Evolutionary conservation across 1,284 basidiomycete genomes (phyloP), one percentile per base, ranked within the genome.

Genomic region (Puccinia horiana): DNA sequence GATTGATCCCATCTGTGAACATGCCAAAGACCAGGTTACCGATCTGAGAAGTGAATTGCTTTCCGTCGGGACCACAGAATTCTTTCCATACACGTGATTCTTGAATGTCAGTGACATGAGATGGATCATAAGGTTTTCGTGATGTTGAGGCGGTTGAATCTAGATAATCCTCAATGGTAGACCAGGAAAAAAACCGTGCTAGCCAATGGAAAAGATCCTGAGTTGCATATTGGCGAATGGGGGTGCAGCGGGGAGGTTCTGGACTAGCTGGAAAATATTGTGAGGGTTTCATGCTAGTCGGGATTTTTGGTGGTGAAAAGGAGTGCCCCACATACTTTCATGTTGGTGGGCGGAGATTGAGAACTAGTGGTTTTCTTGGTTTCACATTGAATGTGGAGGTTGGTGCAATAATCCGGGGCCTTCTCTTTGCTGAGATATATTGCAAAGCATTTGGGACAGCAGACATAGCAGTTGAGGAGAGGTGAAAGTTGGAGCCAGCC

Each of bases 181-280:
- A 67, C 20, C 29, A 49, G 12, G 67, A 72, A 20, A 80, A 58
- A 6, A 80, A 44, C 20, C 67, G 35, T 26, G 65, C 65, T 35
- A 80, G 47, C 77, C 65, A 80, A 49, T 80, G 35, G 23, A 26
- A 80, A n/a, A 80, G 37, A 37, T 49, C 56, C 61, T 80, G 77
- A n/a, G n/a, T n/a, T n/a, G n/a, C n/a, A 52, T n/a, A 69, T 47
- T 37, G 42, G 37, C 49, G 69, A 40, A 20, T 44, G 11, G 35
- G 20, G 35, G 69, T 29, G 42, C 61, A 42, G 26, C 58, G 12
- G n/a, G n/a, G n/a, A n/a, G n/a, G n/a, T n/a, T n/a, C n/a, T n/a
- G n/a, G n/a, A n/a, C n/a, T n/a, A n/a, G n/a, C n/a, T n/a, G n/a
- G n/a, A n/a, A n/a, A n/a, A n/a, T n/a, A n/a, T n/a, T n/a, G n/a